A percentile compares a stretch with the other conserved stretches of the same genome.
phyloP scores from a whole-genome alignment of 352 stramenopile genomes.

The Phytophthora macrochlamydospora region DNA sequence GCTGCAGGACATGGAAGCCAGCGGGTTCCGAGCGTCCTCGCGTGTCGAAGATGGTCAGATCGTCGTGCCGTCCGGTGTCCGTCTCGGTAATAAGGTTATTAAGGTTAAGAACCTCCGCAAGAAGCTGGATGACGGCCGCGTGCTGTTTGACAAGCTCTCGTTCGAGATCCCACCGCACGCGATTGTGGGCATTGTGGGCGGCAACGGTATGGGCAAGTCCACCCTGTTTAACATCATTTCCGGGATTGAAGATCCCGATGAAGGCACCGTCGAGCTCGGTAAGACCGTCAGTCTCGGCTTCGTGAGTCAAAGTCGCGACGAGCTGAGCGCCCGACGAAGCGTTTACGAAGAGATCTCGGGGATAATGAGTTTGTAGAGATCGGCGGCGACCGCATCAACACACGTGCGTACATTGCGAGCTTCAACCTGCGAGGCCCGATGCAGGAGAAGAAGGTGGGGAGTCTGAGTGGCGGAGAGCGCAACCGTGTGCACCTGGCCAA shows the following conservation, averaged over 20 bases:
- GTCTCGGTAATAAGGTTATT: conserved; percentile 94
- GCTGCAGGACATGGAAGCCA: conserved; percentile 92
- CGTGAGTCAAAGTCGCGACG: conserved; percentile 79
- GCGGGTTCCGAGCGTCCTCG: conserved; percentile 51
- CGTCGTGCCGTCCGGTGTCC: conserved; percentile 91
- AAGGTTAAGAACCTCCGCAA: conserved; percentile 79
- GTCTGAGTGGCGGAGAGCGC: conserved; percentile 81
- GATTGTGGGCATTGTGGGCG: conserved; percentile 97
- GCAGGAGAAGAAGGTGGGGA: conserved; percentile 84
- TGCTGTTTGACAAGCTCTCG: conserved; percentile 94
- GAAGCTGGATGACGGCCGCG: conserved; percentile 69
- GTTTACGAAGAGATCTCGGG: conserved; percentile 89
- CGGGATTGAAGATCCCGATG: conserved; percentile 88
- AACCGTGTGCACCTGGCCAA: conserved; percentile 89
- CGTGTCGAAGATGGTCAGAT: conserved; percentile 88
- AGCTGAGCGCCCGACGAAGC: conserved; percentile 61
- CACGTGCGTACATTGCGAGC: conserved; percentile 84
- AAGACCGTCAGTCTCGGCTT: conserved; percentile 84
- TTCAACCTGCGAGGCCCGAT: conserved; percentile 87
- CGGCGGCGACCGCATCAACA: conserved; percentile 80
- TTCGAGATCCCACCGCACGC: conserved; percentile 95
- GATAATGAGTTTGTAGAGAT: conserved; percentile 88
- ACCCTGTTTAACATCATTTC: conserved; percentile 97
- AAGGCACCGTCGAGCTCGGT: conserved; percentile 71
- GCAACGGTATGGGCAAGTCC: conserved; percentile 97